Conservation (phyloP, 1,284 basidiomycete species). For the Ustanciosporium gigantosporum region DNA sequence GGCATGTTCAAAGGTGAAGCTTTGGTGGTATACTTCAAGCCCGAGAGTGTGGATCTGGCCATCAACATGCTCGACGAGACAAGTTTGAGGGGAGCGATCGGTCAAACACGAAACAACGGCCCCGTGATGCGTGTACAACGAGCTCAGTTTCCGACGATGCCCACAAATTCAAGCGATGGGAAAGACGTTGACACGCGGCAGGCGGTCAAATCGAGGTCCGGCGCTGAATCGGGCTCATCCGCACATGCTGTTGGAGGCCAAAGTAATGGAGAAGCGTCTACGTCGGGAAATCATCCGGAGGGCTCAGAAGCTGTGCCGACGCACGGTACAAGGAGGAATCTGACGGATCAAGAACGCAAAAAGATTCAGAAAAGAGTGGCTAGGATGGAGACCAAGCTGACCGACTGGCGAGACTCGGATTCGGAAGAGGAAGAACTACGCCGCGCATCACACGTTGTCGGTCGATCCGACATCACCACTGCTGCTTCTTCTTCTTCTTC, state of each 20-base stretch:
- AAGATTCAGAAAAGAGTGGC: conserved; percentile 44
- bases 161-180: conserved; percentile 1
- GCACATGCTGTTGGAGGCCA: background rate
- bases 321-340: conserved; percentile 8
- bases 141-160: conserved; percentile 72
- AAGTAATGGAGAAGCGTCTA: background rate
- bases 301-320: background rate
- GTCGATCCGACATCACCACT: background rate
- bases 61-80: conserved; percentile 87
- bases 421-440: conserved; percentile 29
- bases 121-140: conserved; percentile 77
- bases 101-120: conserved; percentile 62
- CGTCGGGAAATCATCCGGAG: background rate
- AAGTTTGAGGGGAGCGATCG: conserved; percentile 81
- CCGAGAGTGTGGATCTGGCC: conserved; percentile 87
- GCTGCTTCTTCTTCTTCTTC: background rate
- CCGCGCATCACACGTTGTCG: background rate
- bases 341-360: conserved; percentile 36
- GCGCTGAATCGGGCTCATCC: background rate
- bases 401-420: conserved; percentile 52
- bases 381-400: conserved; percentile 48
- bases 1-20: conserved; percentile 95
- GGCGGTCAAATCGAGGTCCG: background rate
- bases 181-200: background rate
- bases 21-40: conserved; percentile 94